Evolutionary conservation across 2,329 filamentous ascomycete species (phyloP).

Genomic region (Aspergillus caelatus): DNA sequence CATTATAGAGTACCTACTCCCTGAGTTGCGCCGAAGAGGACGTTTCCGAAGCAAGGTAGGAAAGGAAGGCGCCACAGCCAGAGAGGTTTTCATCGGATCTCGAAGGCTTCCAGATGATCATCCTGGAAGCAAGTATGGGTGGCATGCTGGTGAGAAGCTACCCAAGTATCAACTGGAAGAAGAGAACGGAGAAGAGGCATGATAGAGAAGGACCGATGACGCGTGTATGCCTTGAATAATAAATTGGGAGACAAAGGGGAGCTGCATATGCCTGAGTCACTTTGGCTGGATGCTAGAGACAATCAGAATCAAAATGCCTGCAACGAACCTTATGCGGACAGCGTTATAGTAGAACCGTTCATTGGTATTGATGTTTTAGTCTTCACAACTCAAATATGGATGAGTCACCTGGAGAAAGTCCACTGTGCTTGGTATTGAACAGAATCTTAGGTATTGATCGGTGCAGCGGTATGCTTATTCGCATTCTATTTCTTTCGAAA

Average conservation of each 20-base stretch:
- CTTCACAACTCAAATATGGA: not conserved
- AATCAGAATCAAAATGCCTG: not conserved
- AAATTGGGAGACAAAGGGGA: not conserved
- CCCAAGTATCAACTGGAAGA: not conserved
- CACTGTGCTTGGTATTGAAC: not conserved
- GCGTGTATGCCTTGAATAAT: not conserved
- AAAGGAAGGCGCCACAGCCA: slow-evolving; percentile 1
- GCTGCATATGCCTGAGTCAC: no score
- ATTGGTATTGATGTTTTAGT: not conserved
- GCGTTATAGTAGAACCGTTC: not conserved
- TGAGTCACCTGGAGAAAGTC: not conserved
- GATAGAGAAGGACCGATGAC: not conserved
- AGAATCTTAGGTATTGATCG: not conserved
- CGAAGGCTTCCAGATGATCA: slow-evolving; percentile 5
- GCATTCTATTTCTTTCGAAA: not conserved
- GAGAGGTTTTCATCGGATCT: slow-evolving; percentile 5
- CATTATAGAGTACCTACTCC: slow-evolving; percentile 24
- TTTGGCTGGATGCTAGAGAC: no score
- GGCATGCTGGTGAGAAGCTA: not conserved
- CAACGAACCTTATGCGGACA: not conserved
- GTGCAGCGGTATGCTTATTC: not conserved
- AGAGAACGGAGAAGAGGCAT: not conserved
- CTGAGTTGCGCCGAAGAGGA: slow-evolving; percentile 26
- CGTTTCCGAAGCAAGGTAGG: slow-evolving; percentile 15
- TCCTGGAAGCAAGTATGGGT: slow-evolving; percentile 7